phyloP scores from a whole-genome alignment of 139 green algal genomes.

The Klebsormidium nitens region DNA sequence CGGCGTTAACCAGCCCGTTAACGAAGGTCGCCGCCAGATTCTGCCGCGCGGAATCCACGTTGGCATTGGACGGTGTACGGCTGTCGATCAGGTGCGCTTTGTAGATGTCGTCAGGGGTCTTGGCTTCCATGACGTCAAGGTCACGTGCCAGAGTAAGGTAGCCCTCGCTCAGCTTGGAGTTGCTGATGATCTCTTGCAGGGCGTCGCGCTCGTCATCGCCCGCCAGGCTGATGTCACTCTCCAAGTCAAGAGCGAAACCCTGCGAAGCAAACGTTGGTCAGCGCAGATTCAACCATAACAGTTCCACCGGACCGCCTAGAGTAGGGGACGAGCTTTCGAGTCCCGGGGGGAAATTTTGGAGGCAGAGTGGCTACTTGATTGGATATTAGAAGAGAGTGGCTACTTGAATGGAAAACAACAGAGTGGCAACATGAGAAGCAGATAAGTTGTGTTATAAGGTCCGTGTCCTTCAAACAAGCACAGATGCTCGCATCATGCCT shows the following conservation, averaged over 20 bases:
- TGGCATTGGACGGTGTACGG: constrained; percentile 50
- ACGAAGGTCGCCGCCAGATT: constrained; percentile 96
- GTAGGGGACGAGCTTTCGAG: too few species aligned
- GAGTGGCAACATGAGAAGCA: too few species aligned
- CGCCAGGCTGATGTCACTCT: constrained; percentile 18
- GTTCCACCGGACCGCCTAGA: too few species aligned
- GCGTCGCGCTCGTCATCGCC: constrained; percentile 28
- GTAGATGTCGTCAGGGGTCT: constrained; percentile 92
- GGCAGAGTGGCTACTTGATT: too few species aligned
- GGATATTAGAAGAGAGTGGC: too few species aligned
- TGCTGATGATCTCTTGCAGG: constrained; percentile 67
- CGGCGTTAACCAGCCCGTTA: constrained; percentile 97
- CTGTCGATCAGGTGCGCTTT: constrained; percentile 77
- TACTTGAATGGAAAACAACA: too few species aligned
- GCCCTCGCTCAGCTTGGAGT: constrained; percentile 73
- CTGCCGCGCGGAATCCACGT: constrained; percentile 80
- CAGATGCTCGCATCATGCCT: too few species aligned
- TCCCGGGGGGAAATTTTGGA: too few species aligned
- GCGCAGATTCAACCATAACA: too few species aligned
- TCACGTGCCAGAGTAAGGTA: constrained; percentile 90
- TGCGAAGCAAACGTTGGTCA: too few species aligned
- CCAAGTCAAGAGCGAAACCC: constrained; percentile 32
- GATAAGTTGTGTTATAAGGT: too few species aligned
- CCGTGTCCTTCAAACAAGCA: too few species aligned
- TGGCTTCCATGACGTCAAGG: constrained; percentile 96